A percentile compares a stretch with the other conserved stretches of the same genome.
These are phyloP conservation scores for Chenopodium quinoa DNA, from an alignment of 148 eudicot genomes.

Conservation along the genomic window DNA sequence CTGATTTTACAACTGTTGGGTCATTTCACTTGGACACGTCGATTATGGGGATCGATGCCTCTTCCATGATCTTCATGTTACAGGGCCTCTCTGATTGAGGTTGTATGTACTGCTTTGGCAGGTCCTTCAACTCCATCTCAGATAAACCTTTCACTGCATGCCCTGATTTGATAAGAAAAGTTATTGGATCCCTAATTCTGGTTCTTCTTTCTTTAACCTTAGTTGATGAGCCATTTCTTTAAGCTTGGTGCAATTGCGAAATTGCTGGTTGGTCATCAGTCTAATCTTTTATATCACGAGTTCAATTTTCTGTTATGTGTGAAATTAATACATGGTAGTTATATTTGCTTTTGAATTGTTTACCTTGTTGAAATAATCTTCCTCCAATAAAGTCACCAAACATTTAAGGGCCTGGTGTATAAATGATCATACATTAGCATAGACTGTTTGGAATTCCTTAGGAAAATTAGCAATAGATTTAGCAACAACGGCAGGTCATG, in stretches of 20 bases:
- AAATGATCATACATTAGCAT: background rate
- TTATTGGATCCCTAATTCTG: constrained; percentile 20
- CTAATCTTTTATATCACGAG: no score
- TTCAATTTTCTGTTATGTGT: no score
- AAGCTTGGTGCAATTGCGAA: no score
- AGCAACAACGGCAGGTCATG: no score
- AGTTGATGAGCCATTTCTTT: constrained; percentile 20
- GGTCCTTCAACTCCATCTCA: constrained; percentile 29
- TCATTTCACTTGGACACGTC: constrained; percentile 50
- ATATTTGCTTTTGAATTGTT: no score
- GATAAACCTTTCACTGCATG: constrained; percentile 53
- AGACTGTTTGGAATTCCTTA: no score
- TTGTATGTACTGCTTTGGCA: constrained; percentile 52
- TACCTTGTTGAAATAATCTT: background rate
- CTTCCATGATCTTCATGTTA: constrained; percentile 27
- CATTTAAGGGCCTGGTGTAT: background rate
- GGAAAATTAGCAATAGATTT: background rate
- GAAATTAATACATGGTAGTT: no score
- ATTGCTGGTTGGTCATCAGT: no score
- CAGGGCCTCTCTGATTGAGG: constrained; percentile 38
- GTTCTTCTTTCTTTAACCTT: constrained; percentile 3
- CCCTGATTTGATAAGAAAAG: constrained; percentile 34
- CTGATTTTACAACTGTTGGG: constrained; percentile 22
- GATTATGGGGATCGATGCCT: constrained; percentile 43
- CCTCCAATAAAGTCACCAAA: background rate